Percentiles rank a stretch among this genome's conserved stretches.
phyloP scores from a whole-genome alignment of 2,329 filamentous ascomycete species.

The Fusarium nematophilum region DNA sequence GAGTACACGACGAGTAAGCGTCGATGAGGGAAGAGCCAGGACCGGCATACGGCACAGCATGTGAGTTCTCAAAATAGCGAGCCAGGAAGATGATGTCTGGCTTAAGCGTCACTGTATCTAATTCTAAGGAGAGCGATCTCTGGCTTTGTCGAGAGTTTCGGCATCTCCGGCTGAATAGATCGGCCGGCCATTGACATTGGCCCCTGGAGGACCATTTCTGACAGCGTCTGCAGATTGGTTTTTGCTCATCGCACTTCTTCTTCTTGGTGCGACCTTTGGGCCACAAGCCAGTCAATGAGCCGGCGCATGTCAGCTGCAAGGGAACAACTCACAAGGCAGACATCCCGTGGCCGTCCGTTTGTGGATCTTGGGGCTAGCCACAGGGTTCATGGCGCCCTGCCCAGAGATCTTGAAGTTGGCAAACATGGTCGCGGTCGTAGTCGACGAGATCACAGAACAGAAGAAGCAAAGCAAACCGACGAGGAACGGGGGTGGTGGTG shows the following conservation, averaged over 20 bases:
- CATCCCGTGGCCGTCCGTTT: constrained; percentile 1
- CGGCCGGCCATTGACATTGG: not conserved
- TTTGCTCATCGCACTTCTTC: constrained; percentile 5
- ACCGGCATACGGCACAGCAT: not conserved
- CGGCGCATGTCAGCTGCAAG: not conserved
- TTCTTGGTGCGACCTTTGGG: not conserved
- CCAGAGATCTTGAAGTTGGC: constrained; percentile 2
- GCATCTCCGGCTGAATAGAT: not conserved
- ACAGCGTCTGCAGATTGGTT: not conserved
- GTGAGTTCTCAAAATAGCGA: not conserved
- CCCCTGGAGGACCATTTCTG: not conserved
- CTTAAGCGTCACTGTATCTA: not conserved
- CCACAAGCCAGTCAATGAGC: not conserved
- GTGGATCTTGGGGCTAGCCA: not conserved
- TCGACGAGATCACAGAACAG: not conserved
- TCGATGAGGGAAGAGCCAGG: not conserved
- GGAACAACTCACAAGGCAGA: not conserved
- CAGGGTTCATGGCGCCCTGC: not conserved
- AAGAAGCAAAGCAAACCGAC: not conserved
- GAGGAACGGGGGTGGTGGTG: not conserved
- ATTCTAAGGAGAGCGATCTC: not conserved
- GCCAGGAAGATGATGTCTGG: not conserved
- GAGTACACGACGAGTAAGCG: not conserved
- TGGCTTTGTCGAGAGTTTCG: not conserved
- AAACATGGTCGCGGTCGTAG: not conserved